Evolutionary conservation across 768 basidiomycete species (phyloP).

Genomic region (Psilocybe sp.): DNA sequence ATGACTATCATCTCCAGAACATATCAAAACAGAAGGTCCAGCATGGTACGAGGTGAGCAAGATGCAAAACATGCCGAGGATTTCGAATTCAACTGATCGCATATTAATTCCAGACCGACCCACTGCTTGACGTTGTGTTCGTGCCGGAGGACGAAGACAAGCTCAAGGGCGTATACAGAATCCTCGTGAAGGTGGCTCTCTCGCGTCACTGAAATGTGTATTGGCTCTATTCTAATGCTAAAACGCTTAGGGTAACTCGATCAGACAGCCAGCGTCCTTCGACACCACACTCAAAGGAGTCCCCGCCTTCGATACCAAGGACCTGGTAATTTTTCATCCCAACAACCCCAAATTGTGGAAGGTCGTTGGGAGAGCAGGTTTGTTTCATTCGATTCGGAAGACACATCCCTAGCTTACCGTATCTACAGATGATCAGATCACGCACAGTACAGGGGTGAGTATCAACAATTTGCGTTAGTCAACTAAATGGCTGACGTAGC

Average conservation of each 20-base stretch:
- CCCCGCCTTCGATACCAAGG: conserved; percentile 2
- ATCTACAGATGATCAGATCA: conserved; percentile 4
- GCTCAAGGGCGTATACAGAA: not conserved
- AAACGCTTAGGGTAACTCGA: not conserved
- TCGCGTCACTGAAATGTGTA: too few relatives aligned
- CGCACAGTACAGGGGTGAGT: conserved; percentile 6
- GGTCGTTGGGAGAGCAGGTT: conserved; percentile 2
- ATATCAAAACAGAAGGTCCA: not conserved
- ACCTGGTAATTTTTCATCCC: conserved; percentile 2
- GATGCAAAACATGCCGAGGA: not conserved
- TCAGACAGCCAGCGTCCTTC: conserved; percentile 2
- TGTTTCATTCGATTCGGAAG: not conserved
- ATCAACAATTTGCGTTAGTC: not conserved
- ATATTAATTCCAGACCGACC: not conserved
- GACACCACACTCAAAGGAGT: not conserved
- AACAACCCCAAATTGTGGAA: conserved; percentile 3
- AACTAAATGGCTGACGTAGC: not conserved
- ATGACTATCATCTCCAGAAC: not conserved
- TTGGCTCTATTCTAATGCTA: too few relatives aligned
- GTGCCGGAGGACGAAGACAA: not conserved
- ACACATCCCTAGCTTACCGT: not conserved
- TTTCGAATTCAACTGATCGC: not conserved
- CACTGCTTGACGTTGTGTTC: conserved; percentile 1
- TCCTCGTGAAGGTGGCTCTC: conserved; percentile 2
- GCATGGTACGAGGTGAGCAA: not conserved